These are phyloP conservation scores for Aspergillus ruber DNA, from an alignment of 2,329 filamentous ascomycete species.

Conservation along the genomic window DNA sequence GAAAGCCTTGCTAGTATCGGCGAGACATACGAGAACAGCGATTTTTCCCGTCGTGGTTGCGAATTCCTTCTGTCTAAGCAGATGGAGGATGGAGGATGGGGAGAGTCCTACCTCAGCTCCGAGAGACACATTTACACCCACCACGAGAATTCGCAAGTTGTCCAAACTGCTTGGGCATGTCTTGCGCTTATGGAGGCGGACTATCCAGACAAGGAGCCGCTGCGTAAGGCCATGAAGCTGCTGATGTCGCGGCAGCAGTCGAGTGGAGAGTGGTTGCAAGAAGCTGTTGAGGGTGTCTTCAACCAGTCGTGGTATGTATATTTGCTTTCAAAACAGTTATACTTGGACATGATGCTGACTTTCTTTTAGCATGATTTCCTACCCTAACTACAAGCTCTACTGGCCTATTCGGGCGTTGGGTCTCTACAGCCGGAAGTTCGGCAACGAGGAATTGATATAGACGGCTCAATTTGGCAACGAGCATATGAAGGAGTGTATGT, in stretches of 20 bases:
- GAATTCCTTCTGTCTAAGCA: conserved; percentile 82
- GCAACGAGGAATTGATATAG: conserved; percentile 52
- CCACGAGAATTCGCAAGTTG: conserved; percentile 77
- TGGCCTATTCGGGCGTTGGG: conserved; percentile 92
- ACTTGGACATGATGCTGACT: conserved; percentile 13
- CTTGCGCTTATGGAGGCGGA: conserved; percentile 76
- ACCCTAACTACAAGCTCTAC: conserved; percentile 97
- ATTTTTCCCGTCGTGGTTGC: conserved; percentile 66
- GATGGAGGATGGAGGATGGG: conserved; percentile 88
- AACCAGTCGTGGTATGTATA: conserved; percentile 80
- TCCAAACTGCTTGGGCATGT: conserved; percentile 88
- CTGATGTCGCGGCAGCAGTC: conserved; percentile 77
- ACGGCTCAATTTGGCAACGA: not conserved
- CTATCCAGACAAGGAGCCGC: conserved; percentile 66
- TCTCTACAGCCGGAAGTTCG: conserved; percentile 71
- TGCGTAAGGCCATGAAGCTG: conserved; percentile 69
- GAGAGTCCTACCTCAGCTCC: conserved; percentile 84
- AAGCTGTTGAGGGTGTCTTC: conserved; percentile 95
- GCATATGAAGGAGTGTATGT: not conserved
- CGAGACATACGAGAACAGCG: conserved; percentile 71
- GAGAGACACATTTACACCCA: conserved; percentile 70
- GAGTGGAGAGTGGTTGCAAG: conserved; percentile 92
- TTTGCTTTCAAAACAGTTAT: not conserved
- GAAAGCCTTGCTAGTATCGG: conserved; percentile 77
- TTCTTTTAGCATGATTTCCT: conserved; percentile 76